Evolutionary conservation across 257 asterid species (phyloP), one percentile per base, ranked within the genome.

Genomic region (Solanum sitiens): DNA sequence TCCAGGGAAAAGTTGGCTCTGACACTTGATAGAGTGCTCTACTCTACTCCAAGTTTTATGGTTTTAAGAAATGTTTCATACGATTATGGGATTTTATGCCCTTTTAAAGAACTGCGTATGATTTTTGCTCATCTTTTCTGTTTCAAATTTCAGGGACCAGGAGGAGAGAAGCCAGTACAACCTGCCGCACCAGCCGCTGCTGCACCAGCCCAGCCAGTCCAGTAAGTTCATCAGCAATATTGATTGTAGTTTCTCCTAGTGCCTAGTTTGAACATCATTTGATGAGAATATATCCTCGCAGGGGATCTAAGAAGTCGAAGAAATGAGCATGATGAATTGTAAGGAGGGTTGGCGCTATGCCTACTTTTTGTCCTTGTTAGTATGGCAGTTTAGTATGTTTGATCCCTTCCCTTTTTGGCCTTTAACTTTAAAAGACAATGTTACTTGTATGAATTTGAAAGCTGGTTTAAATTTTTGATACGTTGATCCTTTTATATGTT

Each of bases 271-370:
- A 21, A 33, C 44, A 11, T 4, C 32, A 32, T 82, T 11, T 82
- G 85, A 82, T 50, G 45, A 65, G 75, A 42, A 9, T 15, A 65
- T 45, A 11, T 72, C 84, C 30, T 40, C 82, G 83, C 89, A 87
- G 89, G 87, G 87, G 77, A 32, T 61, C 70, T 45, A 87, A 87
- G 83, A 87, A 87, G 45, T 67, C 86, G 5, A 87, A 87, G 86
- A 80, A 87, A 82, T 87, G 87, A 87, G 45, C 15, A 68, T 21
- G 87, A 33, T 75, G 45, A 71, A 45, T 87, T 23, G 30, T 53
- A 82, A 72, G 44, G 87, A 27, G 74, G 73, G 59, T 27, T 83
- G 65, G 72, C 32, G 3, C 16, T 23, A 82, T 67, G 86, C 45
- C 61, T 39, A 44, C 25, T 73, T 37, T 70, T 30, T 87, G 83